These are phyloP conservation scores for Cryphonectria carpinicola DNA, from an alignment of 2,329 filamentous ascomycete species.

Conservation along the genomic window DNA sequence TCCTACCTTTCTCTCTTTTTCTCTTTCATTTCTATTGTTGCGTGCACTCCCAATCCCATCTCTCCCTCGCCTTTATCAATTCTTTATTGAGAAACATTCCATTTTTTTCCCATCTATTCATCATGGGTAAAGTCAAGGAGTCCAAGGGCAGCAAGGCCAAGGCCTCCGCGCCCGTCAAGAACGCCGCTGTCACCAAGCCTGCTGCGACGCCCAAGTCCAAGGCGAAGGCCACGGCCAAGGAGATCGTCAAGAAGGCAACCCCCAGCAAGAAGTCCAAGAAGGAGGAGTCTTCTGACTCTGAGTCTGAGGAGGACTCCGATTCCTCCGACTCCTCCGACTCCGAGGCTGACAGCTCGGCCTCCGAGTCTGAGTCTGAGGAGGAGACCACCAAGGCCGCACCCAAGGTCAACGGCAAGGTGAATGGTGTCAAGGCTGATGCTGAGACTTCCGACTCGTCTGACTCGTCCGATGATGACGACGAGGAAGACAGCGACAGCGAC, in stretches of 20 bases:
- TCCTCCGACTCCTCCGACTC: constrained; percentile 43
- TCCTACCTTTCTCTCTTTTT: not conserved
- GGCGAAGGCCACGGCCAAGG: constrained; percentile 70
- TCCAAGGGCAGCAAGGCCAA: constrained; percentile 47
- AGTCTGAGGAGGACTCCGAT: constrained; percentile 39
- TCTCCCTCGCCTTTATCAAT: not conserved
- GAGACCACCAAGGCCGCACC: constrained; percentile 37
- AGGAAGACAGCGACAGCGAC: constrained; percentile 36
- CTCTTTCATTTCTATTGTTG: constrained; percentile 16
- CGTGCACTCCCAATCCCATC: constrained; percentile 20
- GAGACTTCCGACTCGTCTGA: constrained; percentile 41
- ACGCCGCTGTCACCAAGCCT: constrained; percentile 69
- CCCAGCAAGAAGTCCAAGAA: constrained; percentile 53
- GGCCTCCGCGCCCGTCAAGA: constrained; percentile 64
- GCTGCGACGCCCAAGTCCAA: constrained; percentile 67
- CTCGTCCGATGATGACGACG: constrained; percentile 38
- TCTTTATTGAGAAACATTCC: constrained; percentile 20
- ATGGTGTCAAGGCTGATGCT: constrained; percentile 42
- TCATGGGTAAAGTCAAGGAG: constrained; percentile 59
- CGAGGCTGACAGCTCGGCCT: constrained; percentile 41
- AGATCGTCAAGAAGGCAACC: constrained; percentile 54
- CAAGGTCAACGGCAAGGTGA: constrained; percentile 36
- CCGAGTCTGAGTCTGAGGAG: constrained; percentile 44
- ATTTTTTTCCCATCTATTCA: constrained; percentile 36
- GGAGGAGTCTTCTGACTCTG: constrained; percentile 40